Conservation (phyloP, 768 basidiomycete species). For the Boletus rufocinnamomeus region DNA sequence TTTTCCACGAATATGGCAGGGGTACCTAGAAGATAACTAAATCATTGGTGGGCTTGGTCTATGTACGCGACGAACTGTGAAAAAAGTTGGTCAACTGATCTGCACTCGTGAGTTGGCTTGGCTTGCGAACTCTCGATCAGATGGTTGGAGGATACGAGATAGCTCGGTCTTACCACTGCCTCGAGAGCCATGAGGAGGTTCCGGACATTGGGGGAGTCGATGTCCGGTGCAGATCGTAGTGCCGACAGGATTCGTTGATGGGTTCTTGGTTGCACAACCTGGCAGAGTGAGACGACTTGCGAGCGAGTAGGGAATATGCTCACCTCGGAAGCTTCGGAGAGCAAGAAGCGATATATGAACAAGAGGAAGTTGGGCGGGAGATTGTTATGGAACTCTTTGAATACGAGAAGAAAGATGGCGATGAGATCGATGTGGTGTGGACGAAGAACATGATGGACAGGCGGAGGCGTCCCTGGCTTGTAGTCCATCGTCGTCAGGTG, state of each 20-base stretch:
- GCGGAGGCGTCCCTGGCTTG: constrained; percentile 51
- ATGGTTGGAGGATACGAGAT: constrained; percentile 15
- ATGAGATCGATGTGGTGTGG: constrained; percentile 79
- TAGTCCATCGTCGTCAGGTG: constrained; percentile 25
- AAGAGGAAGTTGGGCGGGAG: constrained; percentile 61
- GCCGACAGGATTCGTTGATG: constrained; percentile 50
- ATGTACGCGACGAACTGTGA: constrained; percentile 27
- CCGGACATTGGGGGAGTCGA: constrained; percentile 43
- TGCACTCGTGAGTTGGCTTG: constrained; percentile 49
- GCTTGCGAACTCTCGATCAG: constrained; percentile 38
- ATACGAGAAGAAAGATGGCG: constrained; percentile 59
- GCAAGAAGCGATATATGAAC: constrained; percentile 63
- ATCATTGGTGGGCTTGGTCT: not conserved
- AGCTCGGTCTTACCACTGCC: constrained; percentile 35
- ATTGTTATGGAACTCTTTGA: constrained; percentile 57
- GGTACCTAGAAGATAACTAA: constrained; percentile 41
- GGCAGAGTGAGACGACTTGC: constrained; percentile 9
- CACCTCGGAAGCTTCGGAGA: constrained; percentile 75
- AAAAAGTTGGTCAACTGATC: constrained; percentile 70
- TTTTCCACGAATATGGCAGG: constrained; percentile 62
- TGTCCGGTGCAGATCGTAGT: constrained; percentile 47
- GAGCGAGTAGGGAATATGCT: not conserved
- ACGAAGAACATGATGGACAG: constrained; percentile 64
- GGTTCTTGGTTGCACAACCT: constrained; percentile 68
- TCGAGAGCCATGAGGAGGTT: constrained; percentile 50